Conservation (phyloP, 1,139 yeast genomes). For the Candida sanyaensis region DNA sequence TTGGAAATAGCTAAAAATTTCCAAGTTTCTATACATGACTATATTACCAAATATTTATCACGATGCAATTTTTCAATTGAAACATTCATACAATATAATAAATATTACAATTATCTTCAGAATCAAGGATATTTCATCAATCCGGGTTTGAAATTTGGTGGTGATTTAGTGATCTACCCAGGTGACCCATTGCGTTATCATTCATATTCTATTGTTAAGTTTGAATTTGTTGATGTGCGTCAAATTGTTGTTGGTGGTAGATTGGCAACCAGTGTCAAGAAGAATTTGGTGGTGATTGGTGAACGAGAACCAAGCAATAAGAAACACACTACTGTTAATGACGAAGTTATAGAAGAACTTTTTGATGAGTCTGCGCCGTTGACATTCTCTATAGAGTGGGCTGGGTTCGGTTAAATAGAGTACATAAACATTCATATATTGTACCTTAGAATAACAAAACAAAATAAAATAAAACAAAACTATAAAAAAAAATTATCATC, state of each 20-base stretch:
- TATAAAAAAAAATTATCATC: background rate
- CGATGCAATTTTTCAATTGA: background rate
- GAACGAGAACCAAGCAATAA: constrained; percentile 2
- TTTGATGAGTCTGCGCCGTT: constrained; percentile 20
- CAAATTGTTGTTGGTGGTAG: constrained; percentile 82
- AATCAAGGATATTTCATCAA: constrained; percentile 55
- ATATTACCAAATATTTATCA: constrained; percentile 9
- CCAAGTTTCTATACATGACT: constrained; percentile 10
- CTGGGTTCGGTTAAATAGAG: constrained; percentile 66
- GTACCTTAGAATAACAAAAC: background rate
- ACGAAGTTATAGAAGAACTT: constrained; percentile 8
- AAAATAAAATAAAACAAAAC: background rate
- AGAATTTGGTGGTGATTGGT: constrained; percentile 68
- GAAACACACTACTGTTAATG: constrained; percentile 27
- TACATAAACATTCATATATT: background rate
- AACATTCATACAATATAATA: constrained; percentile 16
- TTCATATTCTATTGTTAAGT: constrained; percentile 75
- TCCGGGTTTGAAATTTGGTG: constrained; percentile 92
- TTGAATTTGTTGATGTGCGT: constrained; percentile 47
- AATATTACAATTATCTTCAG: constrained; percentile 40
- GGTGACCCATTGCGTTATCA: constrained; percentile 75
- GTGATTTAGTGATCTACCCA: constrained; percentile 85
- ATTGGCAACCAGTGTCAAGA: constrained; percentile 89
- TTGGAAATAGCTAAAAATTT: constrained; percentile 7
- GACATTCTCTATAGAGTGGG: constrained; percentile 75